Evolutionary conservation across 169 alveolate genomes (phyloP), one percentile per base, ranked within the genome.

Genomic region (Toxoplasma gondii): DNA sequence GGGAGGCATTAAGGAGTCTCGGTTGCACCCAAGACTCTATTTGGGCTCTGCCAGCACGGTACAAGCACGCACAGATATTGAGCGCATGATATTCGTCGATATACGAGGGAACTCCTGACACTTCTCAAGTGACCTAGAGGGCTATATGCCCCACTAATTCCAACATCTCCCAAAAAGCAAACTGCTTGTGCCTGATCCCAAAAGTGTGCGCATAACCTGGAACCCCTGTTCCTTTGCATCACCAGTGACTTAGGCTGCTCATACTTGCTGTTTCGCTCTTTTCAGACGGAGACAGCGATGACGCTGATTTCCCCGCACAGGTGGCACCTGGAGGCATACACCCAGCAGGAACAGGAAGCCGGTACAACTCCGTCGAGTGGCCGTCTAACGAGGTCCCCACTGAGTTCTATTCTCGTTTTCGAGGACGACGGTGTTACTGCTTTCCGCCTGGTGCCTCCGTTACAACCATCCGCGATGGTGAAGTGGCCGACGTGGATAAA

Each of bases 241-340:
- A 49, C 22, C 58, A 49, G 22, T 17, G 58, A 49, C 58, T 49
- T 12, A 17, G 0, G 58, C 22, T 49, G 58, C 58, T 49, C 58
- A 17, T 49, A 17, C 58, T 49, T 34, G 84, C 45, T 36, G 1
- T 38, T 27, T 12, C 45, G 36, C 0, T 64, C 27, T 7, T 36
- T 34, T 82, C 67, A 82, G 90, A 82, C 90, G 90, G 43, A 82
- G 90, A 82, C 0, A 82, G 90, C 67, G 90, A 82, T 12, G 90
- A 82, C 69, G 90, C 90, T 22, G 90, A 82, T 16, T 82, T 82
- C 90, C 90, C 90, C 7, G 90, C 90, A 22, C 90, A 82, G 41
- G 31, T 22, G 17, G 39, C 69, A 43, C 34, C 22, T 22, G 84
- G 45, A 34, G 0, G 84, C 84, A 24, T 10, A 9, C 1, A 24